Conservation (phyloP, 306 rosid genomes). For the Chamaecrista fasciculata region DNA sequence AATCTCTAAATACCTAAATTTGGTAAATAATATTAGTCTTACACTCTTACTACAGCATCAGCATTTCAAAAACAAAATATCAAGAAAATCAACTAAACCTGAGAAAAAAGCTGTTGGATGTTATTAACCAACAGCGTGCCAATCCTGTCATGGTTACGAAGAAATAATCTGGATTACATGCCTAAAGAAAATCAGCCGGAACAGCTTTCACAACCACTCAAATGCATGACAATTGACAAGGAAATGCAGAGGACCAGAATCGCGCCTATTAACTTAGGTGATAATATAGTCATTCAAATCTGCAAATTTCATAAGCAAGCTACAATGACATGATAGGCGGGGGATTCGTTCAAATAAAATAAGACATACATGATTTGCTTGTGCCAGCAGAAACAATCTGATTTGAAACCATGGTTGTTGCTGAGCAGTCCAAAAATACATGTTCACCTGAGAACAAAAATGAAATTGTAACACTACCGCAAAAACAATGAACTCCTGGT, state of each 20-base stretch:
- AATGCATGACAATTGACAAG: neutral
- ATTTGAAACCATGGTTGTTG: conserved; percentile 63
- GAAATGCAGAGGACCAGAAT: neutral
- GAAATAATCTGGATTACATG: neutral
- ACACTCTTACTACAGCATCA: neutral
- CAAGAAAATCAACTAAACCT: neutral
- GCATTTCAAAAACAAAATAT: neutral
- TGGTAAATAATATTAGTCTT: neutral
- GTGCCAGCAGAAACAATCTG: conserved; percentile 72
- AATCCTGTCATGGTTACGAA: neutral
- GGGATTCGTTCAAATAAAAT: conserved; percentile 17
- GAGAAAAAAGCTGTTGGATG: neutral
- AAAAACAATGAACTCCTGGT: neutral
- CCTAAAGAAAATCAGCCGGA: neutral
- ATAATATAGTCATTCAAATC: neutral
- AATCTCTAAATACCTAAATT: neutral
- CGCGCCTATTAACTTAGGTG: neutral
- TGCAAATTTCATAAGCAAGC: conserved; percentile 19
- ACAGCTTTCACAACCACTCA: neutral
- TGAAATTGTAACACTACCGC: neutral
- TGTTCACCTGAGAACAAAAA: conserved; percentile 62
- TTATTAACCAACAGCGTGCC: too few relatives aligned
- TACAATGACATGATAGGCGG: neutral
- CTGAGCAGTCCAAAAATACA: conserved; percentile 66
- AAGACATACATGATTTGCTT: conserved; percentile 75